These are phyloP conservation scores for Thelonectria discophora DNA, from an alignment of 2,329 filamentous ascomycete genomes.

Conservation along the genomic window DNA sequence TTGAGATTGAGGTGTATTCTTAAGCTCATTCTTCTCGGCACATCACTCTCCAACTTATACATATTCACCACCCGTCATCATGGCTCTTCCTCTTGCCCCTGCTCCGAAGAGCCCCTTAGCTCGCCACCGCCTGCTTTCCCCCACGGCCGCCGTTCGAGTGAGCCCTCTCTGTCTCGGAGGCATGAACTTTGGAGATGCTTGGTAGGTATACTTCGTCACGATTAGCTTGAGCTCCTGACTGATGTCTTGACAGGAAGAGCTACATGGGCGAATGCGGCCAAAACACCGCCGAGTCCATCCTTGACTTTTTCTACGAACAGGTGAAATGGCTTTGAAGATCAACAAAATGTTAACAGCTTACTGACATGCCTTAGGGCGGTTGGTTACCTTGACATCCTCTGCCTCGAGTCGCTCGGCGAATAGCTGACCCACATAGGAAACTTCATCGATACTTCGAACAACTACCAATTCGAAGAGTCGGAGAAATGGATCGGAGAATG, in stretches of 20 bases:
- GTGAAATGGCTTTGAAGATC: slow-evolving; percentile 42
- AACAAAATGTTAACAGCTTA: background rate
- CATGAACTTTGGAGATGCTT: slow-evolving; percentile 71
- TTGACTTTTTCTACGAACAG: slow-evolving; percentile 71
- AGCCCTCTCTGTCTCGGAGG: slow-evolving; percentile 71
- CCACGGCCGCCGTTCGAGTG: slow-evolving; percentile 71
- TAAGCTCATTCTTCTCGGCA: background rate
- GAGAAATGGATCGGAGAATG: slow-evolving; percentile 76
- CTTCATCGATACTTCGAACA: slow-evolving; percentile 77
- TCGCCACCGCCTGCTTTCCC: slow-evolving; percentile 72
- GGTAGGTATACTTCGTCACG: slow-evolving; percentile 40
- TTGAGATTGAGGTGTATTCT: background rate
- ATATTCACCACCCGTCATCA: slow-evolving; percentile 7
- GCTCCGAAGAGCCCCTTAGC: slow-evolving; percentile 68
- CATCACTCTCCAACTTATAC: background rate
- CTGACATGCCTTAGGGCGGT: slow-evolving; percentile 42
- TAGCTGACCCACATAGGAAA: slow-evolving; percentile 58
- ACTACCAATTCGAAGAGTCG: slow-evolving; percentile 71
- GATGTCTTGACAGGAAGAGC: slow-evolving; percentile 50
- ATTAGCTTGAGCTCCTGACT: background rate
- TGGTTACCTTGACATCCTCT: slow-evolving; percentile 5
- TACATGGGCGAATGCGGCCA: slow-evolving; percentile 73
- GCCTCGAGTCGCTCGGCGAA: background rate
- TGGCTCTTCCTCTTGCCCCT: slow-evolving; percentile 51
- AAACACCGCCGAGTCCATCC: slow-evolving; percentile 67